These are phyloP conservation scores for Penicillium brasilianum DNA, from an alignment of 2,329 filamentous ascomycete genomes.

Conservation along the genomic window DNA sequence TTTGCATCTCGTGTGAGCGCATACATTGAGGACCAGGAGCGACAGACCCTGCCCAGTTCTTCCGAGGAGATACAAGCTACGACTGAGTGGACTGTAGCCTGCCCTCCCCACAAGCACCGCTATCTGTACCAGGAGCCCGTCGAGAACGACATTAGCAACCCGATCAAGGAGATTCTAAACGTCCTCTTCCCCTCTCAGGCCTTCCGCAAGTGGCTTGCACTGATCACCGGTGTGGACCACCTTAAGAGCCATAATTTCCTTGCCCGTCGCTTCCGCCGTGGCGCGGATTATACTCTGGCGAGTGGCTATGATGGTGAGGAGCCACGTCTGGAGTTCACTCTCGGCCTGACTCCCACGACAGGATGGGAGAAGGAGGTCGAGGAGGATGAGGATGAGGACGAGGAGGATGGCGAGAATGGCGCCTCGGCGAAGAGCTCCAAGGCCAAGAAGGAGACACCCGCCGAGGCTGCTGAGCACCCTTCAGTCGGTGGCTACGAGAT, in stretches of 20 bases:
- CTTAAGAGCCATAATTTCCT: slow-evolving; percentile 76
- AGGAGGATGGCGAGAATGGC: slow-evolving; percentile 45
- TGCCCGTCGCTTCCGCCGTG: slow-evolving; percentile 84
- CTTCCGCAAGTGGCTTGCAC: slow-evolving; percentile 87
- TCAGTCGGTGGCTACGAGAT: slow-evolving; percentile 64
- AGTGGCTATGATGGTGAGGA: slow-evolving; percentile 75
- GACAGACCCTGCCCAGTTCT: slow-evolving; percentile 46
- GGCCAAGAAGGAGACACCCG: slow-evolving; percentile 40
- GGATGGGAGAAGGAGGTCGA: slow-evolving; percentile 79
- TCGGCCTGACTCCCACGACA: slow-evolving; percentile 80
- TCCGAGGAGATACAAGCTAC: slow-evolving; percentile 63
- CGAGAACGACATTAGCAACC: slow-evolving; percentile 42
- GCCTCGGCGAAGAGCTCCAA: slow-evolving; percentile 37
- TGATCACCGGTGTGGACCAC: slow-evolving; percentile 72
- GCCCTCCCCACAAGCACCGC: slow-evolving; percentile 92
- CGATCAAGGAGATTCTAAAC: slow-evolving; percentile 79
- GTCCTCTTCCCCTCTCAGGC: slow-evolving; percentile 80
- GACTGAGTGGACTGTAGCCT: slow-evolving; percentile 74
- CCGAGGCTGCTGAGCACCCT: slow-evolving; percentile 38
- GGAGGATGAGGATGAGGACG: slow-evolving; percentile 54
- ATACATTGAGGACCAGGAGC: slow-evolving; percentile 72
- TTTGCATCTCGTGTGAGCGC: slow-evolving; percentile 74
- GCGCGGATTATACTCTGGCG: slow-evolving; percentile 90
- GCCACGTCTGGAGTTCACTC: slow-evolving; percentile 81
- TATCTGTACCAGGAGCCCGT: slow-evolving; percentile 76